Evolutionary conservation across 768 basidiomycete species (phyloP).

Genomic region (Pleurotus cornucopiae): DNA sequence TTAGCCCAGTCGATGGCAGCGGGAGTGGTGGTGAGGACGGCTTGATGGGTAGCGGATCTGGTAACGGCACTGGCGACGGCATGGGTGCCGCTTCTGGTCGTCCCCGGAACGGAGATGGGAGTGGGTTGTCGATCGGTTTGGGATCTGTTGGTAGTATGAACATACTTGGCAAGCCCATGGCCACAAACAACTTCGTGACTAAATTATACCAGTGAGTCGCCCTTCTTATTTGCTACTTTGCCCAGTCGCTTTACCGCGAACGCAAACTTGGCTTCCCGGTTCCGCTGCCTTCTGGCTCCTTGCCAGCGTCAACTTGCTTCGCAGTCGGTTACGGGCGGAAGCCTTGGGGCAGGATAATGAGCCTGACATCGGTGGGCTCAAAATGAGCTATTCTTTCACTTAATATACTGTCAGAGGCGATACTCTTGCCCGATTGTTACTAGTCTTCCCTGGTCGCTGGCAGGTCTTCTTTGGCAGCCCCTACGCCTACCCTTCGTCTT

Average conservation of each 20-base stretch:
- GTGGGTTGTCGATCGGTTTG: constrained; percentile 17
- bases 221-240: background rate
- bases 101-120: constrained; percentile 6
- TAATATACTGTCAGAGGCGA: no score
- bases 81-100: constrained; percentile 13
- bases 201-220: constrained; percentile 77
- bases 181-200: constrained; percentile 80
- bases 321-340: no score
- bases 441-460: no score
- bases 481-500: no score
- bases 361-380: no score
- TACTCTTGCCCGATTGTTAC: no score
- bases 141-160: constrained; percentile 40
- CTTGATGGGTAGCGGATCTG: constrained; percentile 4
- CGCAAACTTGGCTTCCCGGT: no score
- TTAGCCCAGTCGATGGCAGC: constrained; percentile 37
- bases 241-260: background rate
- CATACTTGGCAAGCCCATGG: constrained; percentile 62
- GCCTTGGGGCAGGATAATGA: no score
- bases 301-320: no score
- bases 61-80: constrained; percentile 14
- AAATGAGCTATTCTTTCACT: no score
- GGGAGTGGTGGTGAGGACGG: constrained; percentile 25
- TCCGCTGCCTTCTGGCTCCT: no score
- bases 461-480: no score